phyloP scores from a whole-genome alignment of 495 filamentous ascomycete genomes.

The Lasiosphaeria ovina region DNA sequence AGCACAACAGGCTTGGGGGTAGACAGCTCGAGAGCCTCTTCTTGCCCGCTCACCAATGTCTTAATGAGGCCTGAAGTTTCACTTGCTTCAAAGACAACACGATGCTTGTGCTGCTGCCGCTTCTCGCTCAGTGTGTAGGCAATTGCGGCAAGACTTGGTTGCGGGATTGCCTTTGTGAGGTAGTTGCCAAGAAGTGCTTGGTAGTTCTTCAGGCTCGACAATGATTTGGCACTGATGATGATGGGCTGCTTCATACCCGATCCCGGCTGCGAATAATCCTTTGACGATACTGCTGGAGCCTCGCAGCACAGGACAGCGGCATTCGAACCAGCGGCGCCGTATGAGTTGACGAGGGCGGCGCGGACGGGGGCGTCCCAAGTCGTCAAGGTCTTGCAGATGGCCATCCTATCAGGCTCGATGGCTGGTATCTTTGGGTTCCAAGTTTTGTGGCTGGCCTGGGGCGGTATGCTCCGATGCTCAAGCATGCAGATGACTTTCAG shows the following conservation, averaged over 20 bases:
- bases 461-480: conserved; percentile 66
- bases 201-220: not conserved
- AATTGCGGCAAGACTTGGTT: not conserved
- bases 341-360: conserved; percentile 50
- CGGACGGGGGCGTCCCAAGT: conserved; percentile 28
- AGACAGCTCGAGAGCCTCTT: too few relatives aligned
- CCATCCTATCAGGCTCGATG: conserved; percentile 25
- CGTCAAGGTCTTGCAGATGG: conserved; percentile 22
- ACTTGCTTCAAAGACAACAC: not conserved
- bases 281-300: not conserved
- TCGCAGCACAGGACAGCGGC: conserved; percentile 40
- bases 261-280: not conserved
- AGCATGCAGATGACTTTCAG: conserved; percentile 77
- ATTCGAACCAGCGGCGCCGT: conserved; percentile 52
- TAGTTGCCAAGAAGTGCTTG: not conserved
- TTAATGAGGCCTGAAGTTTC: not conserved
- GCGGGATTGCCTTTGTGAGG: not conserved
- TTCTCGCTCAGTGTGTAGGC: not conserved
- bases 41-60: not conserved
- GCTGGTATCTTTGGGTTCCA: conserved; percentile 55
- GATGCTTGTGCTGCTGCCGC: not conserved
- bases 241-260: not conserved
- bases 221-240: not conserved
- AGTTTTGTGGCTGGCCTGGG: conserved; percentile 56
- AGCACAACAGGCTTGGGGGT: too few relatives aligned